phyloP scores from a whole-genome alignment of 768 basidiomycete genomes.

The Mycena rosella region DNA sequence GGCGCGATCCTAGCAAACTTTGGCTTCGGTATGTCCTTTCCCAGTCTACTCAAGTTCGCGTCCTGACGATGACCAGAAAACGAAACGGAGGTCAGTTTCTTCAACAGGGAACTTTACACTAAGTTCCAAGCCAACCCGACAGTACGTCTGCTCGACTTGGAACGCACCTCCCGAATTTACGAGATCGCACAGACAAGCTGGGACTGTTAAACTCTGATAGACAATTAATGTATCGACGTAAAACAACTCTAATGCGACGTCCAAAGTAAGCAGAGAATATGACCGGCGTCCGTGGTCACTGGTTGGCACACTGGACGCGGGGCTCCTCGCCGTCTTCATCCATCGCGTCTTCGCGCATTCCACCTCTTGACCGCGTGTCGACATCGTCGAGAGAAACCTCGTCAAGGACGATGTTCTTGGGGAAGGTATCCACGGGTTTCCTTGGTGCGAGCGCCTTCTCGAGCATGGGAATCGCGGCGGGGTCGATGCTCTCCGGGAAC shows the following conservation, averaged over 20 bases:
- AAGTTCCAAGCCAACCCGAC: constrained; percentile 87
- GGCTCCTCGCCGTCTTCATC: constrained; percentile 93
- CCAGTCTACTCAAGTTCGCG: too few species aligned
- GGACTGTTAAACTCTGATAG: constrained; percentile 50
- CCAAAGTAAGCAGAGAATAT: constrained; percentile 20
- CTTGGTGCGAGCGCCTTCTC: constrained; percentile 91
- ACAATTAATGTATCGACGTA: constrained; percentile 51
- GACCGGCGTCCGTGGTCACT: constrained; percentile 57
- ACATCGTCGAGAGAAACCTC: constrained; percentile 88
- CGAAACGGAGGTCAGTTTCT: constrained; percentile 95
- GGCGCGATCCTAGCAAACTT: constrained; percentile 71
- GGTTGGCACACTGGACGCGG: constrained; percentile 96
- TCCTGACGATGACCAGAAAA: constrained; percentile 73
- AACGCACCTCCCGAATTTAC: constrained; percentile 8
- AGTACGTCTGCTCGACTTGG: constrained; percentile 55
- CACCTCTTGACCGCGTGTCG: constrained; percentile 71
- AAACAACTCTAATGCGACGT: constrained; percentile 45
- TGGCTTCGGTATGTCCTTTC: constrained; percentile 72
- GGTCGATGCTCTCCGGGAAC: constrained; percentile 89
- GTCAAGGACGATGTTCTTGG: constrained; percentile 79
- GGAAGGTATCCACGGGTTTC: constrained; percentile 71
- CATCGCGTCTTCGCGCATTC: constrained; percentile 83
- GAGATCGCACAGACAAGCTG: constrained; percentile 56
- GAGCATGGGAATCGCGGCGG: constrained; percentile 74
- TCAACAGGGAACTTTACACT: constrained; percentile 82